phyloP scores from a whole-genome alignment of 2,329 filamentous ascomycete species.

The Geosmithia putterillii region DNA sequence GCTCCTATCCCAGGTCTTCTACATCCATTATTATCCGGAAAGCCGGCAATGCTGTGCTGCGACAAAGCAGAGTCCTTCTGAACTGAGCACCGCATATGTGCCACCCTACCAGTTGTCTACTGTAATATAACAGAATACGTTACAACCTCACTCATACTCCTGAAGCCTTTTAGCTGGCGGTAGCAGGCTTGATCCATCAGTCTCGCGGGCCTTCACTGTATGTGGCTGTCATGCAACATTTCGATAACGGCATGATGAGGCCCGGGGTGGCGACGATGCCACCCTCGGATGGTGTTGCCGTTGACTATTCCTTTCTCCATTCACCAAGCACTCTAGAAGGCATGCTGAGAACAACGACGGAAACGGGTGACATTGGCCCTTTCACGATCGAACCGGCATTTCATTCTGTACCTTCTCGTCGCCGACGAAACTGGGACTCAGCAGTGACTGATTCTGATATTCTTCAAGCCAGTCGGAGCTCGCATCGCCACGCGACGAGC shows the following conservation, averaged over 20 bases:
- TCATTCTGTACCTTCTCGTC: constrained; percentile 17
- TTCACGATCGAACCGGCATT: constrained; percentile 35
- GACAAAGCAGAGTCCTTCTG: no score
- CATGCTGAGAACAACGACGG: constrained; percentile 54
- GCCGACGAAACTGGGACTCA: constrained; percentile 13
- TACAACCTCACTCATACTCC: no score
- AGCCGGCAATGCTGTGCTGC: no score
- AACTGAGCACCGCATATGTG: no score
- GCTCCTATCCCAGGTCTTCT: no score
- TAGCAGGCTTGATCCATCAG: no score
- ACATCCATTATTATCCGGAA: background rate
- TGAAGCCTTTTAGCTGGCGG: no score
- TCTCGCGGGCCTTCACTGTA: no score
- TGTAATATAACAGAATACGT: no score
- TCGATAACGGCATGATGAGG: no score
- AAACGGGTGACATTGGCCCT: constrained; percentile 51
- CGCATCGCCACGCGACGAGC: constrained; percentile 13
- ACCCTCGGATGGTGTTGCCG: constrained; percentile 30
- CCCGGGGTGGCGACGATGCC: background rate
- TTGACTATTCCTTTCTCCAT: constrained; percentile 27
- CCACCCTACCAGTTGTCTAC: no score
- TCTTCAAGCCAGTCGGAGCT: constrained; percentile 13
- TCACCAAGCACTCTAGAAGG: constrained; percentile 45
- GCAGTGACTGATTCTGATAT: constrained; percentile 15
- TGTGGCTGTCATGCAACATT: no score